A percentile compares a stretch with the other conserved stretches of the same genome.
phyloP scores from a whole-genome alignment of 495 filamentous ascomycete genomes.

The Choiromyces venosus region DNA sequence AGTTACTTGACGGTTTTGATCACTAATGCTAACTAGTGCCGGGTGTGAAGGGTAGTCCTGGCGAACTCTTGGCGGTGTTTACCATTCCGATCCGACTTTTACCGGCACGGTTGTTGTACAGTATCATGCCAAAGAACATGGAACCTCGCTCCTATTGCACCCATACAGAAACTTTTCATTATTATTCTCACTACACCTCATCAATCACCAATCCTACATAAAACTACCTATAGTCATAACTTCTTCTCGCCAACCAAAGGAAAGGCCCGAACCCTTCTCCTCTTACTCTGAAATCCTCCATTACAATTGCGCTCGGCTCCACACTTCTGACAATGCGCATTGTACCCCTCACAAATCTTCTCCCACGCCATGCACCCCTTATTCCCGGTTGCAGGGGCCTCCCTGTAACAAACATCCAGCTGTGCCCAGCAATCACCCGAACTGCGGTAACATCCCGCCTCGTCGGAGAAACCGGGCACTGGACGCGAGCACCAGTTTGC shows the following conservation, averaged over 20 bases:
- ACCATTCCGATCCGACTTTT: no score
- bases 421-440: conserved; percentile 55
- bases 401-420: conserved; percentile 52
- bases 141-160: no score
- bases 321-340: conserved; percentile 15
- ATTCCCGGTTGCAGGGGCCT: conserved; percentile 54
- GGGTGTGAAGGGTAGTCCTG: no score
- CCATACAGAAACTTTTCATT: no score
- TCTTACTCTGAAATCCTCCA: not conserved
- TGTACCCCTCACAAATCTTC: conserved; percentile 50
- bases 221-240: no score
- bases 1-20: no score
- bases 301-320: conserved; percentile 9
- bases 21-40: no score
- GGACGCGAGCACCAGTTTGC: conserved; percentile 67
- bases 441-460: conserved; percentile 53
- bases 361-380: conserved; percentile 57
- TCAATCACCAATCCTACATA: no score
- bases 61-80: no score
- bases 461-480: conserved; percentile 50
- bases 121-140: no score
- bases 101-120: no score
- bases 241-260: not conserved
- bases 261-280: not conserved
- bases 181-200: no score